Conservation (phyloP, 2,329 filamentous ascomycete species). For the Arachnopeziza araneosa region DNA sequence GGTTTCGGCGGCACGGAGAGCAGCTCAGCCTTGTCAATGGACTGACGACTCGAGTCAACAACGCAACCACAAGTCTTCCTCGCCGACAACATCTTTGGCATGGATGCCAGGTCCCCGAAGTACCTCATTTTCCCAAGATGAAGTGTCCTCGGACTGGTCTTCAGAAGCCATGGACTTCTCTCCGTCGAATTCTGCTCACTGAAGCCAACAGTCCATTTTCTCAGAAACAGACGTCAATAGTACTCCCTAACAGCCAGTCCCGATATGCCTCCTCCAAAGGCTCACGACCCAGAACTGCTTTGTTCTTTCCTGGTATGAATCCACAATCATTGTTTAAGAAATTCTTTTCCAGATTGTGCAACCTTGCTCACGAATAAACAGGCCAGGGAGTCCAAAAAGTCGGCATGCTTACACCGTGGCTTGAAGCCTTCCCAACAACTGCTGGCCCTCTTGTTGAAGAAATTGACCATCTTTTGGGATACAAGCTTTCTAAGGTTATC, state of each 20-base stretch:
- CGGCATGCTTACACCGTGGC: conserved; percentile 81
- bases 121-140: background rate
- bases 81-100: background rate
- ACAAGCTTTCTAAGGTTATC: conserved; percentile 72
- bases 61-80: too few relatives aligned
- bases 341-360: background rate
- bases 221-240: background rate
- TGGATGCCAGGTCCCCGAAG: background rate
- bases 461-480: conserved; percentile 72
- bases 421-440: conserved; percentile 77
- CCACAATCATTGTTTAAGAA: background rate
- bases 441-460: conserved; percentile 74
- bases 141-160: background rate
- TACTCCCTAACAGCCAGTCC: conserved; percentile 4
- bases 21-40: background rate
- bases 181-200: background rate
- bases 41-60: background rate
- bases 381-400: conserved; percentile 87
- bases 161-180: background rate
- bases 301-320: conserved; percentile 34
- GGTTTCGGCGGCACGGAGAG: background rate
- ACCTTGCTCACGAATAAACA: conserved; percentile 32
- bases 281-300: conserved; percentile 29
- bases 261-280: conserved; percentile 24
- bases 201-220: background rate